Base-by-base conservation (phyloP, 176 grass and related monocot species). In the Poa annua region DNA sequence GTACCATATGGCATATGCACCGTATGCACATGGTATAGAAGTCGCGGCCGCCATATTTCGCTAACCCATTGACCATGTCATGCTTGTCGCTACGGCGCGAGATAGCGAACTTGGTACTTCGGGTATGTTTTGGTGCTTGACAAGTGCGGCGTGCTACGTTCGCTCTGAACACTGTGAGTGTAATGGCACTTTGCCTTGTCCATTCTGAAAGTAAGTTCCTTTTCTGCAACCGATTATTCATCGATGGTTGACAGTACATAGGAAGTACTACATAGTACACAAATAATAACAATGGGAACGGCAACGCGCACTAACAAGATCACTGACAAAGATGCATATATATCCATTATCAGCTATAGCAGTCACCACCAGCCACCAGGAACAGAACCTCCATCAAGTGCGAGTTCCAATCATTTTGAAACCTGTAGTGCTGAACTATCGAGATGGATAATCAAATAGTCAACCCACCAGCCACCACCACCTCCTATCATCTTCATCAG, bases 391-490 rank as follows among this genome's bases (percentile, higher is more conserved):
- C 44, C 55, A 74, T 14, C 21, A 55, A 47, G 83, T 77, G 77
- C 44, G 64, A 56, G 9, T 17, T 83, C 83, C 83, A 78, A 86
- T 86, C 83, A 82, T 82, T 55, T 55, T 21, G 73, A 47, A 90
- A 20, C 66, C 66, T 73, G 74, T 56, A 55, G 10, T n/a, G 8
- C 21, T 74, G 22, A 36, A 66, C 55, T 59, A 35, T 71, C 7
- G 52, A 53, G 20, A 11, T 16, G 54, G 79, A 66, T 38, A 50
- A 75, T 10, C 48, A 36, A 62, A 39, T 36, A 56, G 88, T 90
- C 84, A 86, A 90, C 80, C n/a, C n/a, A 36, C n/a, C 47, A 90
- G 75, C n/a, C n/a, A 36, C n/a, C 47, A 41, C 49, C 29, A 41
- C 60, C 60, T 12, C 79, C 84, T 39, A 86, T 83, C 67, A 68